Base-by-base conservation (phyloP, 129 eudicot species). In the Centaurea solstitialis region DNA sequence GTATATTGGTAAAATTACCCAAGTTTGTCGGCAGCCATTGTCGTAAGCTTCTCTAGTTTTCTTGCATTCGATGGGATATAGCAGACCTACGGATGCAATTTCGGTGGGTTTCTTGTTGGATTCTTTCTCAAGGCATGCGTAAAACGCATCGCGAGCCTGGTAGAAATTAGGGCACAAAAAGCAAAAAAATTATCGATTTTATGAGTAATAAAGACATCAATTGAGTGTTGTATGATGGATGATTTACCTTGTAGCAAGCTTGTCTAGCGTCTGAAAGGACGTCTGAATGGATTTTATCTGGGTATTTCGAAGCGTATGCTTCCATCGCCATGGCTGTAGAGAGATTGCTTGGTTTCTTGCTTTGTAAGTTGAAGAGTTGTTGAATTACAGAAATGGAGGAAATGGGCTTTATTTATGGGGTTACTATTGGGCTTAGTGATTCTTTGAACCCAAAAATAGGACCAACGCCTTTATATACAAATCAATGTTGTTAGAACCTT, bases 141-240 rank as follows among this genome's bases (percentile, higher is more conserved):
- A 94, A 84, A 94, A 94, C 38, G 91, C 91, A 64, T 94, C 98
- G 1, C 98, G 90, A 30, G 97, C 98, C 98, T 93, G n/a, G n/a
- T n/a, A 38, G 11, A 15, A 53, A 69, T 75, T 30, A 74, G 68
- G 53, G 9, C 8, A 67, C 30, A 33, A 33, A 9, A n/a, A n/a
- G n/a, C n/a, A n/a, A n/a, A n/a, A n/a, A n/a, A 17, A 61, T 30
- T 70, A 5, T 15, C 35, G 70, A 33, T 74, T 62, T 38, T 28
- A 12, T 37, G 65, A 33, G 20, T 23, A 68, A 67, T 23, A 68
- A 24, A 67, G 2, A 35, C n/a, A 33, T 38, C 2, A 26, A 33
- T 26, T 11, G 43, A n/a, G 22, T 73, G 75, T 9, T 40, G 50
- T 17, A 9, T 6, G 41, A 39, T 47, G 50, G 38, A 17, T 18